Evolutionary conservation across 768 basidiomycete genomes (phyloP).

Genomic region (Podaxis sp.): DNA sequence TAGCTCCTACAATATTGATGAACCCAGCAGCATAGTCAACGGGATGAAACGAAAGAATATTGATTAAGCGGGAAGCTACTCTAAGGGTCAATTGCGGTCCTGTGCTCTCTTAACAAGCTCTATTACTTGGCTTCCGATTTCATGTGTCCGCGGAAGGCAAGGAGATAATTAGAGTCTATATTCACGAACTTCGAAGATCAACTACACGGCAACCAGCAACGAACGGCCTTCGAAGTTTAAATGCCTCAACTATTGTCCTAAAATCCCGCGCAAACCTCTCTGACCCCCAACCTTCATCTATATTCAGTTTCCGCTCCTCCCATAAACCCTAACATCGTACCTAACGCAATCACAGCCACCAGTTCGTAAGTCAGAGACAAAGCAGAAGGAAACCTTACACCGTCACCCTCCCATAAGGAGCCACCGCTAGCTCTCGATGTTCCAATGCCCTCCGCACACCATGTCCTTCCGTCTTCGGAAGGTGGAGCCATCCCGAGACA

Average conservation of each 20-base stretch:
- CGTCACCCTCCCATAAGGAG: no score
- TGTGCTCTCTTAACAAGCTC: not conserved
- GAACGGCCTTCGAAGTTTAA: conserved; percentile 23
- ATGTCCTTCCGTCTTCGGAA: no score
- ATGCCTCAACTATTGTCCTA: conserved; percentile 25
- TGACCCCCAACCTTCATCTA: conserved; percentile 22
- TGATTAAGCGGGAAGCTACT: not conserved
- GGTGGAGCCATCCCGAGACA: no score
- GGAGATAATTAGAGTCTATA: not conserved
- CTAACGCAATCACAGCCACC: conserved; percentile 12
- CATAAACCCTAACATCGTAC: conserved; percentile 31
- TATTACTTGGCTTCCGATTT: conserved; percentile 23
- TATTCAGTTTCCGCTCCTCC: conserved; percentile 27
- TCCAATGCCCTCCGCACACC: no score
- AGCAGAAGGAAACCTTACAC: conserved; percentile 14
- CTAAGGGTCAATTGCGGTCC: not conserved
- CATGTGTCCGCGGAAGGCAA: conserved; percentile 14
- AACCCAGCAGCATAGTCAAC: not conserved
- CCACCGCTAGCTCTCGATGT: no score
- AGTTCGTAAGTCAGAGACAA: not conserved
- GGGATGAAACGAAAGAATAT: conserved; percentile 2
- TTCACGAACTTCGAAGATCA: not conserved
- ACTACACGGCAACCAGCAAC: conserved; percentile 26
- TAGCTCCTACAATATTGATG: conserved; percentile 1
- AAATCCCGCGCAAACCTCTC: conserved; percentile 29